A percentile compares a stretch with the other conserved stretches of the same genome.
Conservation (phyloP, 164 flowering plant species). For the Aristolochia californica region DNA sequence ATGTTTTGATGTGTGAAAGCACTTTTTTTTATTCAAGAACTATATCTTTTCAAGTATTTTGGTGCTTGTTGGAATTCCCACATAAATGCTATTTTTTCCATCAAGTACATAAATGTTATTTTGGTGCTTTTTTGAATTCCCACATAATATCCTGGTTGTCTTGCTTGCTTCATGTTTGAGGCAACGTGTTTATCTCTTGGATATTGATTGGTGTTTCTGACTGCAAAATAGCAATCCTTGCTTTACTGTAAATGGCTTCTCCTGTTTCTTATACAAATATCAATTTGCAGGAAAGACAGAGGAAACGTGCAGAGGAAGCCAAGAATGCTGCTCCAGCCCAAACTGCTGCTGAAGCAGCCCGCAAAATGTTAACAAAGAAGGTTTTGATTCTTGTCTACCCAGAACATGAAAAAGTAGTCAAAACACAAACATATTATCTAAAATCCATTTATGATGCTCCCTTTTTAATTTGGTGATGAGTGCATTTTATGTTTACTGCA, state of each 20-base stretch:
- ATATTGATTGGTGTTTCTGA: neutral
- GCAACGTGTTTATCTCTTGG: neutral
- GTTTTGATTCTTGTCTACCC: slow-evolving; percentile 15
- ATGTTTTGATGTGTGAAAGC: no score
- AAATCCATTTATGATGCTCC: neutral
- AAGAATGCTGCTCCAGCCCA: slow-evolving; percentile 46
- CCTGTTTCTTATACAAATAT: neutral
- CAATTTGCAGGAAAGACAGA: slow-evolving; percentile 42
- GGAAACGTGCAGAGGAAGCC: slow-evolving; percentile 52
- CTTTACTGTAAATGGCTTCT: neutral
- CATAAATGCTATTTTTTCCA: no score
- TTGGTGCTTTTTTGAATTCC: no score
- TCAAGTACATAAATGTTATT: no score
- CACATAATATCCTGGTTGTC: neutral
- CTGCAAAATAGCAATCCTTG: neutral
- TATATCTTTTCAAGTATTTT: no score
- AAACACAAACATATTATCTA: neutral
- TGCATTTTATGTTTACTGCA: neutral
- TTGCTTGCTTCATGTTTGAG: neutral
- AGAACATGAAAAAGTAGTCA: neutral
- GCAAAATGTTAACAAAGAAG: slow-evolving; percentile 52
- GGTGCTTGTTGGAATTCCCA: no score
- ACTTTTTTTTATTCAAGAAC: no score
- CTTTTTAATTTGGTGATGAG: neutral
- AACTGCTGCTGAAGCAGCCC: slow-evolving; percentile 75